Base-by-base conservation (phyloP, 129 eudicot genomes). In the Oenanthe sinensis region DNA sequence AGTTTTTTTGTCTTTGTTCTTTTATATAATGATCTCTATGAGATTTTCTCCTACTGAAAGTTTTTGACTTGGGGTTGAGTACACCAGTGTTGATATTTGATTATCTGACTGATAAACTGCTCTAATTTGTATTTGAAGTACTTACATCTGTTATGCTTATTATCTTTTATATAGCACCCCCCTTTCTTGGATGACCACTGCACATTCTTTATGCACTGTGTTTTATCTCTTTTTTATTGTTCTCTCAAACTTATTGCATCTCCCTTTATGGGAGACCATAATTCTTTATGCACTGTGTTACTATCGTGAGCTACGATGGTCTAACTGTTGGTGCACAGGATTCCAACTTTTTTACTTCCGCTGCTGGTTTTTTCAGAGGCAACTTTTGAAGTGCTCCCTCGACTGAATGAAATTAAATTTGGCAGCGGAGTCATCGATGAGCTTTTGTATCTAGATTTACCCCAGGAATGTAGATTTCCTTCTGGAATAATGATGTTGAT, bases 371-470 rank as follows among this genome's bases (percentile, higher is more conserved):
- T 36, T 62, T 71, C 90, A 96, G 99, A 96, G 89, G 99, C 99
- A 26, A 96, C 99, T 65, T 92, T 83, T 84, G 99, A 96, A 84
- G 97, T 96, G 40, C 93, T 96, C 26, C 99, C 97, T 12, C 87
- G 99, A 75, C 93, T 96, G 20, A 90, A 90, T 80, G 99, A 96
- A 85, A 92, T 96, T 50, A 96, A 96, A 83, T 96, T 90, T 72
- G 89, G 99, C 15, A 96, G 97, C 76, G 99, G 99, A 44, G 90
- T 96, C 76, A 80, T 90, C 10, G 99, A 92, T 40, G 99, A 96
- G 82, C 99, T 96, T 86, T 86, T 96, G 75, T 96, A 90, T 84
- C 79, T 96, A 74, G 97, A 96, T 81, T 82, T 85, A 79, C 99
- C 99, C 3, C 90, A 96, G 47, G 99, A 96, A 82, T 89, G 85